A percentile compares a stretch with the other conserved stretches of the same genome.
These are phyloP conservation scores for Hamigera avellanea DNA, from an alignment of 495 filamentous ascomycete species.

Conservation along the genomic window DNA sequence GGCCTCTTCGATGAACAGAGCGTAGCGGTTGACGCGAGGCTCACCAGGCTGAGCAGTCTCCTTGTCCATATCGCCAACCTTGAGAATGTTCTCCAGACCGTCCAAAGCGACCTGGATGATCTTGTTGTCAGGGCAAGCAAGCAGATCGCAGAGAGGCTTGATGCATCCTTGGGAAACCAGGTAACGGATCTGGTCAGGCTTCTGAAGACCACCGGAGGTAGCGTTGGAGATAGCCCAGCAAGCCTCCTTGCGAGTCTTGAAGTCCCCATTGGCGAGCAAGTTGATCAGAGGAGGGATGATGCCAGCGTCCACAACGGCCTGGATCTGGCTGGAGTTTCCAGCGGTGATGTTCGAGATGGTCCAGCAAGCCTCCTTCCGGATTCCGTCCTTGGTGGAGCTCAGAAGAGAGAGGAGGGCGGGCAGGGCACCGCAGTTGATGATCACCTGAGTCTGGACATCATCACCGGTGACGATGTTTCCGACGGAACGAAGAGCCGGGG, in stretches of 20 bases:
- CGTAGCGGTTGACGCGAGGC: conserved; percentile 86
- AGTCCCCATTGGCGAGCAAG: conserved; percentile 87
- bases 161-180: conserved; percentile 90
- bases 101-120: conserved; percentile 99
- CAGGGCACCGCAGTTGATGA: conserved; percentile 95
- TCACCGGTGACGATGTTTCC: conserved; percentile 99
- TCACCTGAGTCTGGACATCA: conserved; percentile 97
- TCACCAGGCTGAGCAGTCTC: conserved; percentile 57
- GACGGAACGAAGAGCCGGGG: conserved; percentile 90
- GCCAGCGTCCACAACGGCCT: conserved; percentile 90
- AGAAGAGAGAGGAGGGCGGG: conserved; percentile 85
- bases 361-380: conserved; percentile 99
- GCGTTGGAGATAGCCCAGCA: conserved; percentile 99
- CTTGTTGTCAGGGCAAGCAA: conserved; percentile 98
- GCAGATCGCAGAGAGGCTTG: conserved; percentile 91
- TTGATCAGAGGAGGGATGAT: conserved; percentile 96
- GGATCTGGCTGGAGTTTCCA: conserved; percentile 95
- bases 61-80: conserved; percentile 98
- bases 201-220: conserved; percentile 93
- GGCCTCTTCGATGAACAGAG: conserved; percentile 96
- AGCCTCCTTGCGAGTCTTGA: conserved; percentile 99
- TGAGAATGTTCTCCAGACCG: conserved; percentile 97
- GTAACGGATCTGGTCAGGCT: conserved; percentile 96
- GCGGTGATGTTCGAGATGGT: conserved; percentile 99
- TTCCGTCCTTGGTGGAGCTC: conserved; percentile 94